Base-by-base conservation (phyloP, 1,284 basidiomycete species). In the Cutaneotrichosporon daszewskae region DNA sequence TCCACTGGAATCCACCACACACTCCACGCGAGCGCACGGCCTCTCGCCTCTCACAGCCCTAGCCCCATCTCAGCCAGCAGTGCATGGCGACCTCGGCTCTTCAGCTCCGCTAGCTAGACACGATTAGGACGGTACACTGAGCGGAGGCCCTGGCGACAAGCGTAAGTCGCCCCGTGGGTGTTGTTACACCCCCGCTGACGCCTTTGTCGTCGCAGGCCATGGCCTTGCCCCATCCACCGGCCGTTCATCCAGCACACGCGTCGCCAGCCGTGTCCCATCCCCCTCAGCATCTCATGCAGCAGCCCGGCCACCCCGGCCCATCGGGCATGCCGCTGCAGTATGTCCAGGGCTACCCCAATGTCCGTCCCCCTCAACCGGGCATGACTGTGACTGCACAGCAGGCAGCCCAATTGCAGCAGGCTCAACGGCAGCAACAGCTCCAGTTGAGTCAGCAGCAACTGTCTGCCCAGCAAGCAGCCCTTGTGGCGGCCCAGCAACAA, bases 171-270 rank as follows among this genome's bases (percentile, higher is more conserved):
- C n/a, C n/a, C n/a, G n/a, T n/a, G n/a, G n/a, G n/a, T n/a, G n/a
- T n/a, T n/a, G 24, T 27, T 34, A 33, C 40, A 34, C 32, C 23
- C 18, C 23, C 18, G 18, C 38, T 40, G 24, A 22, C 22, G 9
- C 26, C 32, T 23, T 8, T 34, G 19, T 22, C 40, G 22, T 33
- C 26, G 12, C 47, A 60, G 60, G 59, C 59, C 57, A 68, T 68
- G 66, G 66, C 66, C 49, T 55, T 66, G 54, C 64, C 66, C 57
- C 66, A 66, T 55, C 64, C 64, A 32, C 60, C 57, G 39, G 36
- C 47, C 20, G 43, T 53, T 27, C 52, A 53, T 53, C 45, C 42
- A 45, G 25, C 49, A 25, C 55, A 52, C 44, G 48, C 54, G 36
- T 54, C 52, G 28, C 50, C 54, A 44, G 49, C 53, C 31, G 54